Base-by-base conservation (phyloP, 2,329 filamentous ascomycete genomes). In the Tolypocladium sp. region DNA sequence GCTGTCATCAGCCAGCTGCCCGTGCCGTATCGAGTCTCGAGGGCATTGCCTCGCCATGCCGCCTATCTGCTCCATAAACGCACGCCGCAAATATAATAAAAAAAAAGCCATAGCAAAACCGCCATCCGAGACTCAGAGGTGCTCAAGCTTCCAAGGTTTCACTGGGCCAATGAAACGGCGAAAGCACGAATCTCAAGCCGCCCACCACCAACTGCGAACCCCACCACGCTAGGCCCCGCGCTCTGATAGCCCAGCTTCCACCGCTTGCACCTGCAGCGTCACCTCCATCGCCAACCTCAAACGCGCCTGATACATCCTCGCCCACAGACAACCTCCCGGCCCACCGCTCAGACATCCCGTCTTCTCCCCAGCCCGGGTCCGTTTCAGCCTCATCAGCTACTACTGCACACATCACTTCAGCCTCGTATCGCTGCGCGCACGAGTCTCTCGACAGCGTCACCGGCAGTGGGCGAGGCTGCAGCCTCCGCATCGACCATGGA, bases 401-500 rank as follows among this genome's bases (percentile, higher is more conserved):
- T 17, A n/a, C 30, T 52, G 20, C 49, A 13, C 49, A 20, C 49
- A 12, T 8, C 20, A 10, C 49, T 40, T 55, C 53, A 55, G 53
- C 53, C 53, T 55, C 22, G 53, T 35, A 2, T n/a, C 30, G 49
- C 49, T 22, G 30, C 53, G 12, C 35, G 37, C 53, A 20, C 30
- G 8, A 37, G 30, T 53, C 20, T 27, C 27, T 33, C 12, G 37
- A 33, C 55, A 22, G 10, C 40, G 55, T 44, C 38, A 22, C 35
- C 41, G 55, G 37, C 27, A 2, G 22, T 30, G 35, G 27, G 57
- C 40, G 37, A 38, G 46, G 56, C 55, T 56, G 41, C 35, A 30
- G 51, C 60, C 46, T 58, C 40, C 40, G 60, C 59, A 55, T 58
- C 60, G 61, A 75, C 51, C 57, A 92, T 92, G 90, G 89, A 91